phyloP scores from a whole-genome alignment of 2,329 filamentous ascomycete species.

The Colletotrichum lini region DNA sequence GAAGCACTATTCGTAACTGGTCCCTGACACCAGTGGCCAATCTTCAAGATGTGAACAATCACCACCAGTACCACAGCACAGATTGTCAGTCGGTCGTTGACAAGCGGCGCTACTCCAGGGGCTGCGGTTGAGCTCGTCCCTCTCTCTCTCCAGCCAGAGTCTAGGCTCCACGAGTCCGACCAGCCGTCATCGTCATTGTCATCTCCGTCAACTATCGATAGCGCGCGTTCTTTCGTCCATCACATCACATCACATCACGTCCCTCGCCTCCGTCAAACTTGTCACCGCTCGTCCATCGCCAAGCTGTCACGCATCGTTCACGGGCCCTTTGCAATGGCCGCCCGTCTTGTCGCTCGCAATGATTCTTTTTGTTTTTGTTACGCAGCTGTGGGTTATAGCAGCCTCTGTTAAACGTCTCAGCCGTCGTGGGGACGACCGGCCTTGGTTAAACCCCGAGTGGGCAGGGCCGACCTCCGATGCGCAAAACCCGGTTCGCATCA shows the following conservation, averaged over 20 bases:
- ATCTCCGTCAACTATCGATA: no score
- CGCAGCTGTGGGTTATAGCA: slow-evolving; percentile 18
- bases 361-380: slow-evolving; percentile 18
- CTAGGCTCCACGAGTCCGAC: not conserved
- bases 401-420: slow-evolving; percentile 21
- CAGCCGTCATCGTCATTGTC: not conserved
- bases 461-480: not conserved
- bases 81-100: not conserved
- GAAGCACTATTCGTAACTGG: no score
- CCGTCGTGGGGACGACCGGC: slow-evolving; percentile 32
- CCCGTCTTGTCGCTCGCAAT: not conserved
- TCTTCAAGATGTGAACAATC: no score
- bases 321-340: slow-evolving; percentile 11
- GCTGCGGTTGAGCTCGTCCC: slow-evolving; percentile 27
- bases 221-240: not conserved
- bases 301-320: slow-evolving; percentile 35
- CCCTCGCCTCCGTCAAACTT: slow-evolving; percentile 19
- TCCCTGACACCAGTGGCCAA: no score
- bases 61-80: no score
- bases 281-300: slow-evolving; percentile 15
- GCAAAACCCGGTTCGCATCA: slow-evolving; percentile 27
- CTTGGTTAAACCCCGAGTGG: slow-evolving; percentile 20
- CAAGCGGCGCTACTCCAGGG: slow-evolving; percentile 31
- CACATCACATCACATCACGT: slow-evolving; percentile 18
- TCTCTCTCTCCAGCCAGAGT: not conserved